Percentiles rank a stretch among this genome's conserved stretches.
phyloP scores from a whole-genome alignment of 768 basidiomycete species.

The Gymnopilus dilepis region DNA sequence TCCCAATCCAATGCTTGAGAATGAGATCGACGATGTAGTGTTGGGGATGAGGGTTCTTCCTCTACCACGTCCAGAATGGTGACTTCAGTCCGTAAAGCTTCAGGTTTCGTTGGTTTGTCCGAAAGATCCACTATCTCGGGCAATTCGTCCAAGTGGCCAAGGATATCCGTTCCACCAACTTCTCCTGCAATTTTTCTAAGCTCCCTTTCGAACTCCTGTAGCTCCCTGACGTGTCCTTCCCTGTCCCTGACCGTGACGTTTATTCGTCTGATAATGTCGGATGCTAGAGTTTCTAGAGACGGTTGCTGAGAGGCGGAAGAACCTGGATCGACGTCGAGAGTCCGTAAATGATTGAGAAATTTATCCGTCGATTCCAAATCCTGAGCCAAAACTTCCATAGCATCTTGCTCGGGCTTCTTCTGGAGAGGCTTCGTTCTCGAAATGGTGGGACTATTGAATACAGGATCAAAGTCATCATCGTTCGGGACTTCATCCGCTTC shows the following conservation, averaged over 20 bases:
- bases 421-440: conserved; percentile 36
- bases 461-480: conserved; percentile 43
- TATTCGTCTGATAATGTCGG: conserved; percentile 76
- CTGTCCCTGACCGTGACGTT: conserved; percentile 79
- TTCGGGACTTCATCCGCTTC: conserved; percentile 34
- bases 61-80: conserved; percentile 33
- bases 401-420: conserved; percentile 53
- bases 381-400: conserved; percentile 74
- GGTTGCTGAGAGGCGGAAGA: conserved; percentile 43
- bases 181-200: conserved; percentile 78
- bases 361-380: conserved; percentile 80
- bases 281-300: conserved; percentile 71
- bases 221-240: conserved; percentile 80
- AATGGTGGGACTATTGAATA: conserved; percentile 44
- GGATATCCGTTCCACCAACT: conserved; percentile 75
- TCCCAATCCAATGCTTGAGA: conserved; percentile 61
- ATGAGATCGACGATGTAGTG: conserved; percentile 27
- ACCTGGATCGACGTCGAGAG: conserved; percentile 61
- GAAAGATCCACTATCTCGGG: conserved; percentile 49
- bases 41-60: conserved; percentile 33
- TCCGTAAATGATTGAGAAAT: conserved; percentile 75
- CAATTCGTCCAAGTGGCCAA: conserved; percentile 72
- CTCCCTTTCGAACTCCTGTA: conserved; percentile 80
- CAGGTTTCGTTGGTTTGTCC: conserved; percentile 36
- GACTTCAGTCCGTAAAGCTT: conserved; percentile 31